A percentile compares a stretch with the other conserved stretches of the same genome.
These are phyloP conservation scores for Aristolochia californica DNA, from an alignment of 164 flowering plant species.

Conservation along the genomic window DNA sequence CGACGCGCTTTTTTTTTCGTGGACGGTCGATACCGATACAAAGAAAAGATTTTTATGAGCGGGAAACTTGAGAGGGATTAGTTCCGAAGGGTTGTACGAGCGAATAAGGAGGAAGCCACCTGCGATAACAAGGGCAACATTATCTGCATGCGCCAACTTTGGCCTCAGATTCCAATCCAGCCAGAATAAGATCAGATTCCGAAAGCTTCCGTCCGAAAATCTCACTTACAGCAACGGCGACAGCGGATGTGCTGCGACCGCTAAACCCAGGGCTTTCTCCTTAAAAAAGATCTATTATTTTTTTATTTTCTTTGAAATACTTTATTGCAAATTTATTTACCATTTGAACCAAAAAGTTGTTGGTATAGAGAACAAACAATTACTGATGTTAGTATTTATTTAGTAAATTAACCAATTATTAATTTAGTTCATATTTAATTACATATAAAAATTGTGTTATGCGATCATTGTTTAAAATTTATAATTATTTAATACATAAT, in stretches of 20 bases:
- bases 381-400: too few relatives aligned
- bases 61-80: slow-evolving; percentile 55
- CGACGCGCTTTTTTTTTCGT: slow-evolving; percentile 83
- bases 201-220: slow-evolving; percentile 46
- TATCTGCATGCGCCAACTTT: slow-evolving; percentile 90
- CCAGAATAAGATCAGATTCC: slow-evolving; percentile 44
- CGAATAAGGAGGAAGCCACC: slow-evolving; percentile 76
- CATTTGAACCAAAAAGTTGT: too few relatives aligned
- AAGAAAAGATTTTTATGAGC: slow-evolving; percentile 45
- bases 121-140: slow-evolving; percentile 71
- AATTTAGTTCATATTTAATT: too few relatives aligned
- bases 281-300: slow-evolving; percentile 67
- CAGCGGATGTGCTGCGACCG: slow-evolving; percentile 90
- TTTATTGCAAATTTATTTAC: too few relatives aligned
- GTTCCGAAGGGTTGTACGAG: slow-evolving; percentile 56
- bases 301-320: too few relatives aligned
- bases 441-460: too few relatives aligned
- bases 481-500: too few relatives aligned
- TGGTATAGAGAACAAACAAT: too few relatives aligned
- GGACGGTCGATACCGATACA: slow-evolving; percentile 81
- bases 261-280: slow-evolving; percentile 88
- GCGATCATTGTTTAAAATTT: too few relatives aligned
- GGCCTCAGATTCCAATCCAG: slow-evolving; percentile 79
- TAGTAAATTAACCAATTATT: too few relatives aligned
- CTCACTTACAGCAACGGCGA: slow-evolving; percentile 78